Evolutionary conservation across 495 filamentous ascomycete genomes (phyloP), one percentile per base, ranked within the genome.

Genomic region (Daldinia concentrica): DNA sequence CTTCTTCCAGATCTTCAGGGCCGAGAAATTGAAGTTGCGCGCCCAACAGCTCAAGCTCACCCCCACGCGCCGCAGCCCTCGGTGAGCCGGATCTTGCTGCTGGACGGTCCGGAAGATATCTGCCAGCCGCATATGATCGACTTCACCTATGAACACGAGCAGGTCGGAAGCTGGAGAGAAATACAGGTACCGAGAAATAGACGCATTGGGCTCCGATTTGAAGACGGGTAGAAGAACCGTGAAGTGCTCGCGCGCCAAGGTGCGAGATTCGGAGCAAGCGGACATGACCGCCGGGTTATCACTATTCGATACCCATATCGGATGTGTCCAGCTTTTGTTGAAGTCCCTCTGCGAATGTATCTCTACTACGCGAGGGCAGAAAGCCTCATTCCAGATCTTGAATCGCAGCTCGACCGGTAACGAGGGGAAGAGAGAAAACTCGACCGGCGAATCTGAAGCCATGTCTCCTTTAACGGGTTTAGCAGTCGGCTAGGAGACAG

Each of bases 351-450:
- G 70, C 7, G 64, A 67, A 69, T 82, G 80, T 12, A 81, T 64
- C 52, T 77, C 80, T n/a, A 82, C 60, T 12, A 74, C 71, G 32
- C 80, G 77, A 0, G 78, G 76, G 7, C 64, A 26, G 32, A 80
- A 77, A 9, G 80, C 41, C 48, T 61, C 61, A 0, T 64, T 45
- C 77, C 79, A 82, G 29, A 82, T 79, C 4, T 76, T 61, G 71
- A 82, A 72, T 34, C 80, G 77, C 48, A 82, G 58, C 39, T 82
- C 80, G 34, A 76, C 50, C 11, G 80, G 80, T 9, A 82, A 73
- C n/a, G 66, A 51, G 11, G 77, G 72, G 54, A 82, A 82, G 30
- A 51, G 37, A 6, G 58, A 68, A 45, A 82, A 80, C 19, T 62
- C 27, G 12, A 34, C 22, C n/a, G 6, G 39, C 15, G 59, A 22